These are phyloP conservation scores for Ogataea hybrid DNA, from an alignment of 1,139 yeast species.

Conservation along the genomic window DNA sequence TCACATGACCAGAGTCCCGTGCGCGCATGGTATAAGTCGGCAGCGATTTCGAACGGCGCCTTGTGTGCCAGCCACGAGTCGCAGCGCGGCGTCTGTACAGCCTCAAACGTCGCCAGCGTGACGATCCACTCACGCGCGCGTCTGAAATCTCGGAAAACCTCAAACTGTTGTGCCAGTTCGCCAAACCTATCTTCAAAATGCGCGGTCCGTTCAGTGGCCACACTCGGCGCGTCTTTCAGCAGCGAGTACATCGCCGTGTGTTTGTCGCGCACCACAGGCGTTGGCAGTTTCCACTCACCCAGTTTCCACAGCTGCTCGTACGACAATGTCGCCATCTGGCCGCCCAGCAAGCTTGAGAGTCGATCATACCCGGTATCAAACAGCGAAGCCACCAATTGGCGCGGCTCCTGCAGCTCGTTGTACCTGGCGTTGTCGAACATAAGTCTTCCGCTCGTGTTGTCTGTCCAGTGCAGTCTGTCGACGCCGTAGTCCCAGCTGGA, in stretches of 20 bases:
- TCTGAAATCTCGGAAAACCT: background rate
- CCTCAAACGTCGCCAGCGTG: slow-evolving; percentile 3
- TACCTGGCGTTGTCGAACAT: slow-evolving; percentile 55
- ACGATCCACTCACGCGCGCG: slow-evolving; percentile 2
- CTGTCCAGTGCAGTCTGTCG: slow-evolving; percentile 36
- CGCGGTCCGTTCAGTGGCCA: background rate
- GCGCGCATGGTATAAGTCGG: slow-evolving; percentile 13
- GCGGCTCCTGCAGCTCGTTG: slow-evolving; percentile 42
- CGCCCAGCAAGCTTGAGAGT: slow-evolving; percentile 36
- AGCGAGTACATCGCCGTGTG: slow-evolving; percentile 47
- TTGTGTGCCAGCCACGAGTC: slow-evolving; percentile 34
- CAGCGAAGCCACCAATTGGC: slow-evolving; percentile 26
- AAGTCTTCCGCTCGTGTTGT: slow-evolving; percentile 40
- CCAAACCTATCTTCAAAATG: background rate
- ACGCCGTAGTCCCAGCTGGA: slow-evolving; percentile 54
- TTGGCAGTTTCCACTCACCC: slow-evolving; percentile 67
- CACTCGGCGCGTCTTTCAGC: slow-evolving; percentile 39
- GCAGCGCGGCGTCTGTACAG: background rate
- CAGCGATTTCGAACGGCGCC: slow-evolving; percentile 32
- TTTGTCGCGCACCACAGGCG: slow-evolving; percentile 34
- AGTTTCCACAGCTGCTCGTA: slow-evolving; percentile 70
- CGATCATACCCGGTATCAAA: slow-evolving; percentile 49
- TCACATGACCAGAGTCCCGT: background rate
- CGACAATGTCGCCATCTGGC: slow-evolving; percentile 18
- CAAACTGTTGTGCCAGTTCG: background rate